A percentile compares a stretch with the other conserved stretches of the same genome.
These are phyloP conservation scores for Hypoxylon sp. DNA, from an alignment of 2,329 filamentous ascomycete species.

Conservation along the genomic window DNA sequence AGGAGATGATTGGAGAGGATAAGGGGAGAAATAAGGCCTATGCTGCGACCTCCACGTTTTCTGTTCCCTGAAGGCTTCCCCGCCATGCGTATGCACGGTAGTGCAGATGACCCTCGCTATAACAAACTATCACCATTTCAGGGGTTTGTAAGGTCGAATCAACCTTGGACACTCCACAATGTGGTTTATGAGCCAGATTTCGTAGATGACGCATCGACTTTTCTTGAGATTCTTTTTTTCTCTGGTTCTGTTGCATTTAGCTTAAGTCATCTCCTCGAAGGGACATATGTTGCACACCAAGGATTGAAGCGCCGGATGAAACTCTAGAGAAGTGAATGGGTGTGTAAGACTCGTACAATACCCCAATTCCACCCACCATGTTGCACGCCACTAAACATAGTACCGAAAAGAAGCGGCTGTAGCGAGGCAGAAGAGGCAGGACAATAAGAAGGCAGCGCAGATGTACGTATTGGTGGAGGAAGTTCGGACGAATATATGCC, in stretches of 20 bases:
- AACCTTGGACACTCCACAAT: conserved; percentile 14
- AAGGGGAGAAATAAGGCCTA: conserved; percentile 20
- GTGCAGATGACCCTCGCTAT: conserved; percentile 44
- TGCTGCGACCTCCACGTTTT: conserved; percentile 46
- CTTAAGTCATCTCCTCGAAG: conserved; percentile 19
- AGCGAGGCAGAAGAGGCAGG: conserved; percentile 7
- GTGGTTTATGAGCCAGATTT: conserved; percentile 5
- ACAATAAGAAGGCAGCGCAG: not conserved
- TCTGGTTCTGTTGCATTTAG: conserved; percentile 11
- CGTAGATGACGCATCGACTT: conserved; percentile 24
- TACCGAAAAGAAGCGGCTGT: conserved; percentile 22
- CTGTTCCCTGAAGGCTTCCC: conserved; percentile 37
- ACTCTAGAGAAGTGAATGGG: conserved; percentile 35
- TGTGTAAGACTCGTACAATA: conserved; percentile 38
- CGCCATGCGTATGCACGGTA: conserved; percentile 41
- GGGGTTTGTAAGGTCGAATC: conserved; percentile 34
- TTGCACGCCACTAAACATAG: conserved; percentile 24
- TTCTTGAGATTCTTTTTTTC: conserved; percentile 20
- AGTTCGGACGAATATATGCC: not conserved
- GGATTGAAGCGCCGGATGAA: conserved; percentile 43
- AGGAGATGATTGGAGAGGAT: conserved; percentile 30
- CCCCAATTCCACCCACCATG: conserved; percentile 16
- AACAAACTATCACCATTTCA: conserved; percentile 41
- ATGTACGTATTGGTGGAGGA: not conserved
- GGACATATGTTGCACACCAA: conserved; percentile 22